Conservation (phyloP, 1,139 yeast genomes). For the Saccharomyces hybrid region DNA sequence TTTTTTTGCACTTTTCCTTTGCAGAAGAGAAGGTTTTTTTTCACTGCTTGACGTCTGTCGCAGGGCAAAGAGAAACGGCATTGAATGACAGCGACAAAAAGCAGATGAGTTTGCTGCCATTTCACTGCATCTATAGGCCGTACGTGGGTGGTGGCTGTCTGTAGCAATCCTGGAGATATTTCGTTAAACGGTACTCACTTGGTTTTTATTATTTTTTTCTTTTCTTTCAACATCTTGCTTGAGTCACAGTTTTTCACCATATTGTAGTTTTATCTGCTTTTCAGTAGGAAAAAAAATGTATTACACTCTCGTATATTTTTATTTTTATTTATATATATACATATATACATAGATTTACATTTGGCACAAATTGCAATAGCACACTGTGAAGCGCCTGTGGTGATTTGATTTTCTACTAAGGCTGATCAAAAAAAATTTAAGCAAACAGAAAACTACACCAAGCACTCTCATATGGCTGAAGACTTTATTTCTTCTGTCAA, state of each 20-base stretch:
- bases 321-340: neutral
- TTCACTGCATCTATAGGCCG: neutral
- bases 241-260: neutral
- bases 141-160: neutral
- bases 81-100: neutral
- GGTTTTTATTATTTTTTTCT: neutral
- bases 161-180: too few species aligned
- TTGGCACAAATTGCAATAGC: neutral
- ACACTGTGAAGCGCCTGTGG: neutral
- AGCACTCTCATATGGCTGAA: neutral
- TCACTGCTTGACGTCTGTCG: neutral
- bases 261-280: neutral
- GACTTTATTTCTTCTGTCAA: neutral
- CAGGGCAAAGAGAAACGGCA: neutral
- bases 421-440: neutral
- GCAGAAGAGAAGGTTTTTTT: neutral
- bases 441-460: neutral
- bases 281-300: neutral
- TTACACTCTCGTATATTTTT: neutral
- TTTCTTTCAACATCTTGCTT: neutral
- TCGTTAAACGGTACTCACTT: neutral
- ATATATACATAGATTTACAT: neutral
- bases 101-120: neutral
- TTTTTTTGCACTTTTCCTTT: neutral
- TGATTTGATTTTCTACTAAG: neutral